Conservation (phyloP, 129 eudicot species). For the Rutidosis leptorrhynchoides region DNA sequence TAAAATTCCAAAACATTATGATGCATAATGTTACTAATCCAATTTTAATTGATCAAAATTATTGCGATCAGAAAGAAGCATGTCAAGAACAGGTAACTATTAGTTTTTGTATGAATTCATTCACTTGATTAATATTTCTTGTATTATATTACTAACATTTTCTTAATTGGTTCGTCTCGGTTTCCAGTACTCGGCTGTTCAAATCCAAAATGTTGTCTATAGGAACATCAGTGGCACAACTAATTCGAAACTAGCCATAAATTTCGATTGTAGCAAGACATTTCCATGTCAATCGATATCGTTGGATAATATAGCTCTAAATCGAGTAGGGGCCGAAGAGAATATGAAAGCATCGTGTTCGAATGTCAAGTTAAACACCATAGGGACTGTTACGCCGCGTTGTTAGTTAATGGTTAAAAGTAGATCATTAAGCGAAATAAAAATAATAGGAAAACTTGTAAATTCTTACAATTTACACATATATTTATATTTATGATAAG, state of each 20-base stretch:
- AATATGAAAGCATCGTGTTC: slow-evolving; percentile 40
- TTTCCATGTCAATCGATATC: slow-evolving; percentile 53
- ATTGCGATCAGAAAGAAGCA: slow-evolving; percentile 57
- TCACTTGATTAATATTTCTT: background rate
- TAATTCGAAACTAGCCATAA: slow-evolving; percentile 59
- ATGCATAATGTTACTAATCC: slow-evolving; percentile 78
- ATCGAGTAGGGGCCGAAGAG: slow-evolving; percentile 27
- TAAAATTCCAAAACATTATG: slow-evolving; percentile 58
- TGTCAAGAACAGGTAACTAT: slow-evolving; percentile 58
- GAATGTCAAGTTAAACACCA: slow-evolving; percentile 28
- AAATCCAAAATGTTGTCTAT: slow-evolving; percentile 55
- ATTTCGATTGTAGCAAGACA: slow-evolving; percentile 64
- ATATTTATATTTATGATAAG: slow-evolving; percentile 14
- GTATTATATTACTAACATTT: background rate
- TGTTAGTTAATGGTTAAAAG: slow-evolving; percentile 33
- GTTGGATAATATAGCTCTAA: slow-evolving; percentile 48
- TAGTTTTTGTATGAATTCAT: background rate
- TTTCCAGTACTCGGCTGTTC: slow-evolving; percentile 61
- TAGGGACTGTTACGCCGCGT: slow-evolving; percentile 40
- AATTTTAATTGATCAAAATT: slow-evolving; percentile 71
- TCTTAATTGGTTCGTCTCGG: background rate
- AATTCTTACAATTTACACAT: slow-evolving; percentile 3
- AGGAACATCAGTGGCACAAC: slow-evolving; percentile 68
- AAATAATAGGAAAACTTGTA: slow-evolving; percentile 14
- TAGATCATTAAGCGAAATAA: background rate